phyloP scores from a whole-genome alignment of 1,284 basidiomycete genomes.

The Agroathelia rolfsii region DNA sequence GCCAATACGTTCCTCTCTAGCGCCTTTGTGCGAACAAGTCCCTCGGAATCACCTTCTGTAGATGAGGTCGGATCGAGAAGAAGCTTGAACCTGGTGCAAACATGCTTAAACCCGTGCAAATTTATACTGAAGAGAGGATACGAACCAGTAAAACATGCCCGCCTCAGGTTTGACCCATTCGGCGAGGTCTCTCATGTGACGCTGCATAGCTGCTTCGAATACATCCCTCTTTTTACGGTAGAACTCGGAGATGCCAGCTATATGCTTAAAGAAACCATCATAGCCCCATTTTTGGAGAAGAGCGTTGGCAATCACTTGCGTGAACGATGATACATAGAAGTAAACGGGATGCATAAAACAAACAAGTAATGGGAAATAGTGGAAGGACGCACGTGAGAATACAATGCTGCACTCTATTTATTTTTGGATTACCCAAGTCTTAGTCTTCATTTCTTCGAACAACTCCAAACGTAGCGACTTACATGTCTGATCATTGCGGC shows the following conservation, averaged over 20 bases:
- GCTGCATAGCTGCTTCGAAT: conserved; percentile 71
- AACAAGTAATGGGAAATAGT: no score
- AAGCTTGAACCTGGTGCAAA: conserved; percentile 68
- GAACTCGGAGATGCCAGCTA: conserved; percentile 62
- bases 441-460: no score
- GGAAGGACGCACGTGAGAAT: conserved; percentile 9
- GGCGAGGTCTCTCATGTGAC: conserved; percentile 67
- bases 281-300: conserved; percentile 74
- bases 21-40: conserved; percentile 73
- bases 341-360: no score
- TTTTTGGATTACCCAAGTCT: no score
- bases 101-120: no score
- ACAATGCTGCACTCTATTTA: conserved; percentile 7
- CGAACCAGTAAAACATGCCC: conserved; percentile 86
- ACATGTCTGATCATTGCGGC: conserved; percentile 69
- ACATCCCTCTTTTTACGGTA: conserved; percentile 73
- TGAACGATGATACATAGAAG: conserved; percentile 70
- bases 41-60: conserved; percentile 68
- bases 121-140: conserved; percentile 19
- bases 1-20: conserved; percentile 79
- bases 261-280: conserved; percentile 71
- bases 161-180: conserved; percentile 83
- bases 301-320: conserved; percentile 66
- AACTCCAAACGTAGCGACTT: conserved; percentile 20
- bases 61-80: conserved; percentile 25